These are phyloP conservation scores for Cyclotella cryptica DNA, from an alignment of 108 stramenopile species.

Conservation along the genomic window DNA sequence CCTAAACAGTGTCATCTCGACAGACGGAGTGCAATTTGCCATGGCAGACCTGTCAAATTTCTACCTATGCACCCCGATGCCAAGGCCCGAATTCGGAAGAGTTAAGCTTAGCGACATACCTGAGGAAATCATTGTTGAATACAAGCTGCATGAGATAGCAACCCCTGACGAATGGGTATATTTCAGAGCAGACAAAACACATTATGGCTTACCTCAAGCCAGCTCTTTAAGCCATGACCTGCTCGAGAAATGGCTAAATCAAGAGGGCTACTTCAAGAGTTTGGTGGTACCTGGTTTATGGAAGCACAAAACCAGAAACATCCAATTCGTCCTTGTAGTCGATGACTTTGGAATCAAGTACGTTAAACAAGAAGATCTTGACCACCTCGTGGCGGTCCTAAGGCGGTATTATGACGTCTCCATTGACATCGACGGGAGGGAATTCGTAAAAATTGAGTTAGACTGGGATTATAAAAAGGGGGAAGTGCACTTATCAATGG, in stretches of 20 bases:
- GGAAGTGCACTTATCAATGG: constrained; percentile 55
- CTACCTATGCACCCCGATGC: constrained; percentile 53
- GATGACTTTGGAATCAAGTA: constrained; percentile 53
- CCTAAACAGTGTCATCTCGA: constrained; percentile 59
- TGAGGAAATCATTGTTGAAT: constrained; percentile 37
- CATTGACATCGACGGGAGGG: constrained; percentile 25
- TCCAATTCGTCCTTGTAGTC: constrained; percentile 58
- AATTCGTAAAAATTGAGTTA: constrained; percentile 43
- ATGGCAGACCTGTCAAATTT: constrained; percentile 54
- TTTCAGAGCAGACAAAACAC: constrained; percentile 1
- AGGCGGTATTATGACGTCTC: constrained; percentile 17
- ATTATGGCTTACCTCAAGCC: constrained; percentile 16
- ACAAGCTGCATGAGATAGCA: constrained; percentile 26
- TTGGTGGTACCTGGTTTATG: constrained; percentile 44
- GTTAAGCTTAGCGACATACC: constrained; percentile 41
- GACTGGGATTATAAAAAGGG: constrained; percentile 55
- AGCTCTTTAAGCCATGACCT: constrained; percentile 47
- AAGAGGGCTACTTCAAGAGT: constrained; percentile 33
- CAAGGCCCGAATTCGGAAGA: constrained; percentile 46
- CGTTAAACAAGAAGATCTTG: constrained; percentile 27
- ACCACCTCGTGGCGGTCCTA: constrained; percentile 45
- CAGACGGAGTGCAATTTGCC: constrained; percentile 35
- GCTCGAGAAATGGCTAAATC: constrained; percentile 20
- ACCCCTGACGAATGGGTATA: constrained; percentile 20
- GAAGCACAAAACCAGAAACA: constrained; percentile 32